Evolutionary conservation across 2,329 filamentous ascomycete genomes (phyloP), one percentile per base, ranked within the genome.

Genomic region (Cordyceps fumosorosea): DNA sequence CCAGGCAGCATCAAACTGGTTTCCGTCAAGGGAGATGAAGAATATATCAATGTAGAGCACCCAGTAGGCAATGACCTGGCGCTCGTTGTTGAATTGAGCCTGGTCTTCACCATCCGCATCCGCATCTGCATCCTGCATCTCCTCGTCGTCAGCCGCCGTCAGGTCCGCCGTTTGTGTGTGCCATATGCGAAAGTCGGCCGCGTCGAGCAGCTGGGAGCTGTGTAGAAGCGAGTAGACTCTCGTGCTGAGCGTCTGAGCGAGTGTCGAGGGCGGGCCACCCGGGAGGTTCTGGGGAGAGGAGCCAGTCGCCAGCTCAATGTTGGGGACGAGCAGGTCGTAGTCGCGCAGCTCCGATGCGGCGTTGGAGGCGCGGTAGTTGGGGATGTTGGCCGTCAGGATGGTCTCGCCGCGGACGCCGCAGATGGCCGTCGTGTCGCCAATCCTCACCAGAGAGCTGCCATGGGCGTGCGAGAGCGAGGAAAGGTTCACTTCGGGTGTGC

Each of bases 31-130:
- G 0, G 91, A 96, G 67, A 99, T 88, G 76, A 96, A 95, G 71
- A 97, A 84, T n/a, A 97, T 81, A 71, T 98, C 93, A 66, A 99
- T 90, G 75, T 96, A 97, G 22, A 99, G 84, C 11, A 90, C 88
- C 95, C 93, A 99, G 74, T 96, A 98, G 0, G 89, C 95, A 72
- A 90, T 93, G 12, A 93, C 75, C n/a, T 72, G 71, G 7, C 72
- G 72, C 12, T 76, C 73, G 69, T 72, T 45, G 3, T 65, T 66
- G 18, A 60, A 58, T 26, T 66, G 67, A 8, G 71, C 69, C 0
- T 70, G 69, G 1, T 76, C 77, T 5, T 77, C 75, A 12, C 73
- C 75, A n/a, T 75, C 73, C 57, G 76, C 72, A 4, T 78, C 72
- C 60, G 73, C 75, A n/a, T 75, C 73, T 56, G 76, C 72, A 4